A percentile compares a stretch with the other conserved stretches of the same genome.
Evolutionary conservation across 208 protist genomes (phyloP).

Genomic region (Trypanosoma cruzi): DNA sequence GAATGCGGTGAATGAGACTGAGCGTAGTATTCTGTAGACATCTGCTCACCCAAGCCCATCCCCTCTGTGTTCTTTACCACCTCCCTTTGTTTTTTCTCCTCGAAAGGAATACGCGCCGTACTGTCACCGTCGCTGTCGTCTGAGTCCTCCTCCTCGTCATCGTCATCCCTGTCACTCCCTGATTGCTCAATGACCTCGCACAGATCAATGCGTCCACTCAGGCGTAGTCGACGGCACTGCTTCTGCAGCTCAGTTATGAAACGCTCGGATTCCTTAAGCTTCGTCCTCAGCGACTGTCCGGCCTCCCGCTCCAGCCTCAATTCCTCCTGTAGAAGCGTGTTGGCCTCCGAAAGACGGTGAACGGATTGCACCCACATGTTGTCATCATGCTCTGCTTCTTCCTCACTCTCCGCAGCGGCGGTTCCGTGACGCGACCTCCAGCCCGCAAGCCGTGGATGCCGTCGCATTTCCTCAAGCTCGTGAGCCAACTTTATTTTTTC

Average conservation of each 20-base stretch:
- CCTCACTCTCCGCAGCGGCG: neutral
- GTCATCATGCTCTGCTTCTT: neutral
- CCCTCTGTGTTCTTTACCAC: neutral
- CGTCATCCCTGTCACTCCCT: neutral
- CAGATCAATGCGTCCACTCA: constrained; percentile 19
- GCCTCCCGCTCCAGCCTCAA: constrained; percentile 18
- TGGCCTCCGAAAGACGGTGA: constrained; percentile 12
- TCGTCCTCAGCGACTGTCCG: neutral
- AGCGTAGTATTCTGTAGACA: neutral
- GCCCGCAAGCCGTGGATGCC: neutral
- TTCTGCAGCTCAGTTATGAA: constrained; percentile 24
- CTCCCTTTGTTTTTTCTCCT: neutral
- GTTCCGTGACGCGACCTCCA: neutral
- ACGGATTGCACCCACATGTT: constrained; percentile 10
- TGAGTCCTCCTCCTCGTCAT: neutral
- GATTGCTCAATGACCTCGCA: constrained; percentile 10
- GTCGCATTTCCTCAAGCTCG: constrained; percentile 3
- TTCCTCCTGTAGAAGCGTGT: constrained; percentile 18
- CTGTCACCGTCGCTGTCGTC: neutral
- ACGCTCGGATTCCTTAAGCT: constrained; percentile 5
- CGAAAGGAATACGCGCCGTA: neutral
- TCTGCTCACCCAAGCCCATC: neutral
- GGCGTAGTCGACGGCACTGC: constrained; percentile 23
- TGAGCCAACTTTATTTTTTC: constrained; percentile 18
- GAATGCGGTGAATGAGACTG: neutral